A percentile compares a stretch with the other conserved stretches of the same genome.
These are phyloP conservation scores for Candida golubevii DNA, from an alignment of 805 yeast genomes.

Conservation along the genomic window DNA sequence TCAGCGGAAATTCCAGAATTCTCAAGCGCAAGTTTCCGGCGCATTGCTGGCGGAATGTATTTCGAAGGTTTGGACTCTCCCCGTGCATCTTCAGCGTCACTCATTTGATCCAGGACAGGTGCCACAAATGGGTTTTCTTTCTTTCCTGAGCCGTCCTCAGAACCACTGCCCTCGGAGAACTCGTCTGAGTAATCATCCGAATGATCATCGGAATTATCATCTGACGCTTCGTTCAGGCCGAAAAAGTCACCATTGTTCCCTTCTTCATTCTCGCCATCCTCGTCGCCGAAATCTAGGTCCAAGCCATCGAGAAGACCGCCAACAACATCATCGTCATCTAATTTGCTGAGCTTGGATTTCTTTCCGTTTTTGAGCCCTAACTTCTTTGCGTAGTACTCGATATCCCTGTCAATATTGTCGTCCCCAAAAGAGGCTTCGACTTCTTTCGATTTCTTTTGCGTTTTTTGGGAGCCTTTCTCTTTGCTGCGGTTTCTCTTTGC, in stretches of 20 bases:
- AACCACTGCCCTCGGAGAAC: slow-evolving; percentile 15
- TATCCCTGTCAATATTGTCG: slow-evolving; percentile 55
- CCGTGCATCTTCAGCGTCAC: slow-evolving; percentile 6
- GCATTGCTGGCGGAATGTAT: slow-evolving; percentile 85
- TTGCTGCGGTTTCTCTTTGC: slow-evolving; percentile 8
- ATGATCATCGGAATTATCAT: slow-evolving; percentile 12
- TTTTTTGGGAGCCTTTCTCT: slow-evolving; percentile 13
- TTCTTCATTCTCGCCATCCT: slow-evolving; percentile 19
- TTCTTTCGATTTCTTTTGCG: slow-evolving; percentile 8
- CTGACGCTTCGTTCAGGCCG: slow-evolving; percentile 9
- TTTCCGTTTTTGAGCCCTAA: slow-evolving; percentile 62
- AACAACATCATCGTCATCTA: slow-evolving; percentile 66
- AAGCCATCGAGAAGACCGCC: slow-evolving; percentile 81
- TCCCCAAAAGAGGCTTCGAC: slow-evolving; percentile 15
- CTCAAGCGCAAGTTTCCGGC: slow-evolving; percentile 49
- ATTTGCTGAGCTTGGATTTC: slow-evolving; percentile 41
- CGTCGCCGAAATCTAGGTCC: slow-evolving; percentile 43
- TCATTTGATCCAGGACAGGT: slow-evolving; percentile 16
- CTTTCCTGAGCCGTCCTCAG: slow-evolving; percentile 21
- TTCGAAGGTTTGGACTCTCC: slow-evolving; percentile 26
- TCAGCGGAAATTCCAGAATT: slow-evolving; percentile 34
- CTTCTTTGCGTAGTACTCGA: slow-evolving; percentile 77
- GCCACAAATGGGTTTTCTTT: slow-evolving; percentile 49
- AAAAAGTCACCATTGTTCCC: slow-evolving; percentile 11
- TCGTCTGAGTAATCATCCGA: slow-evolving; percentile 9